Evolutionary conservation across 2,329 filamentous ascomycete genomes (phyloP).

Genomic region (Pseudocercospora musae): DNA sequence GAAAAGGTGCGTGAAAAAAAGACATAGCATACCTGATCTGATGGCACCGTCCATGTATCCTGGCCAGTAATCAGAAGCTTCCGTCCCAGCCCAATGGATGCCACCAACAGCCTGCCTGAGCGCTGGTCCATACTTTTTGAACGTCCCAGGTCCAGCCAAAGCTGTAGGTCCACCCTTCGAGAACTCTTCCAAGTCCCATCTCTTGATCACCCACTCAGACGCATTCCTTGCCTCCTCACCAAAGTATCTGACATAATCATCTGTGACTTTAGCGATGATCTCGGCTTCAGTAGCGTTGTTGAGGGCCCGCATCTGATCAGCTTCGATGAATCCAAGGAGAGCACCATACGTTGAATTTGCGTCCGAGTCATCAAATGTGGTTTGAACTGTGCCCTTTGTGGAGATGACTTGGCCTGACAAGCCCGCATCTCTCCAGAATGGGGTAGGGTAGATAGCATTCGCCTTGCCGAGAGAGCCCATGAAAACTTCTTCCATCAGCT

Average conservation of each 20-base stretch:
- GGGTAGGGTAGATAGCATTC: constrained; percentile 14
- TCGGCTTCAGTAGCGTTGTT: constrained; percentile 24
- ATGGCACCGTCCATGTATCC: constrained; percentile 33
- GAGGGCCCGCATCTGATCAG: constrained; percentile 24
- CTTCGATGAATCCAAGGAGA: constrained; percentile 31
- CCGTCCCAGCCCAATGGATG: constrained; percentile 30
- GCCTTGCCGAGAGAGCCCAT: constrained; percentile 19
- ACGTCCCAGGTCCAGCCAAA: constrained; percentile 21
- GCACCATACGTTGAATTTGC: constrained; percentile 26
- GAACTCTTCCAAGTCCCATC: constrained; percentile 29
- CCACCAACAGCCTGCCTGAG: constrained; percentile 17
- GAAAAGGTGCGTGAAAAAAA: neutral
- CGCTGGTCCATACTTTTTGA: constrained; percentile 23
- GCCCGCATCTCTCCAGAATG: constrained; percentile 25
- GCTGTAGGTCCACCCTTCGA: constrained; percentile 29
- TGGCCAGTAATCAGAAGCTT: constrained; percentile 24
- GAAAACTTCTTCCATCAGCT: constrained; percentile 14
- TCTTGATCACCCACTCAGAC: constrained; percentile 22
- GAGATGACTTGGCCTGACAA: constrained; percentile 25
- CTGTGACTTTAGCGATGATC: constrained; percentile 14
- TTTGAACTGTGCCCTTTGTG: constrained; percentile 20
- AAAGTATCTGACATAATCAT: constrained; percentile 23
- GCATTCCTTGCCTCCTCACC: constrained; percentile 17
- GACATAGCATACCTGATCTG: constrained; percentile 16
- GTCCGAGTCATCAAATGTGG: constrained; percentile 26